Evolutionary conservation across 805 yeast species (phyloP).

Genomic region (Nakazawaea wyomingensis): DNA sequence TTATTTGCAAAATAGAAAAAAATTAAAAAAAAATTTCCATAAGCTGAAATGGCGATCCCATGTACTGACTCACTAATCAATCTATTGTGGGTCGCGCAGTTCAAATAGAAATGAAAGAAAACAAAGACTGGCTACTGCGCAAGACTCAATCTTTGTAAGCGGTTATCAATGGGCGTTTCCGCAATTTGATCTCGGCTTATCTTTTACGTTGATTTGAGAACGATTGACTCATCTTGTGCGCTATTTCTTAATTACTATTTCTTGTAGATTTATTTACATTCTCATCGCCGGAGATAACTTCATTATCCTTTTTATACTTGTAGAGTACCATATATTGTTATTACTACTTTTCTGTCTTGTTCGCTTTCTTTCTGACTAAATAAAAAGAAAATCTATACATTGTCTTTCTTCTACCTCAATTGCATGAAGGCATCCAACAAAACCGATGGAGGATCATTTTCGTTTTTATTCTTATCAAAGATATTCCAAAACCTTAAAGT

Average conservation of each 20-base stretch:
- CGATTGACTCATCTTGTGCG: too few relatives aligned
- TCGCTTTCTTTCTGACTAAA: not conserved
- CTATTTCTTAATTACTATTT: too few relatives aligned
- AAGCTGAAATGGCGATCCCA: too few relatives aligned
- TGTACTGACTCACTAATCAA: too few relatives aligned
- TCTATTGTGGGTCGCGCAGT: not conserved
- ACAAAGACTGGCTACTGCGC: not conserved
- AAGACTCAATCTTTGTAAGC: not conserved
- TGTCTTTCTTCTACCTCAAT: conserved; percentile 41
- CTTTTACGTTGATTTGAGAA: too few relatives aligned
- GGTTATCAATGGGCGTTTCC: conserved; percentile 4
- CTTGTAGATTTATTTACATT: too few relatives aligned
- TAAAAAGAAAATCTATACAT: too few relatives aligned
- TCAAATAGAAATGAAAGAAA: not conserved
- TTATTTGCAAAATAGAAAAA: not conserved
- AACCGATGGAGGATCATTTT: conserved; percentile 55
- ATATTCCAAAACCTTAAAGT: conserved; percentile 94
- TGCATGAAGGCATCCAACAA: conserved; percentile 72
- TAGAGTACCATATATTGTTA: too few relatives aligned
- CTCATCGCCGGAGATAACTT: too few relatives aligned
- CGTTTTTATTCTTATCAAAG: conserved; percentile 69
- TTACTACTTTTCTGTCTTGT: too few relatives aligned
- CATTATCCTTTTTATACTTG: too few relatives aligned
- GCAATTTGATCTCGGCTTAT: not conserved
- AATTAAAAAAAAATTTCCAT: not conserved